Conservation (phyloP, 257 asterid species). For the Ligustrum vulgare region DNA sequence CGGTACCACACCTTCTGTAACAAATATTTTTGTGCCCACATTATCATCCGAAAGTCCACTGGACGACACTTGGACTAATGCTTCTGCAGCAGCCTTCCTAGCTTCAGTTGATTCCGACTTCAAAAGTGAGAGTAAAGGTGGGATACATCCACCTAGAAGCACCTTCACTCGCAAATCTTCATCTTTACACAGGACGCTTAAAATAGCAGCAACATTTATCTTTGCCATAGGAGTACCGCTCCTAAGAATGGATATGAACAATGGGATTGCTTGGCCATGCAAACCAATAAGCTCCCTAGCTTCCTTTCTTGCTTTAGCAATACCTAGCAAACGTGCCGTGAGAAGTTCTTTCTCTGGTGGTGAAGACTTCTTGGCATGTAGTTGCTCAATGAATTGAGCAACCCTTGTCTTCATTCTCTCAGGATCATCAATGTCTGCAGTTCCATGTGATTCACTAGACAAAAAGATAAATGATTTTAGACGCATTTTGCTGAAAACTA, state of each 20-base stretch:
- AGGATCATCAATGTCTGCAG: not conserved
- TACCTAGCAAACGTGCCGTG: conserved; percentile 18
- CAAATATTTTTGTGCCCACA: conserved; percentile 77
- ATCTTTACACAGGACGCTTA: conserved; percentile 69
- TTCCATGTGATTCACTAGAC: conserved; percentile 5
- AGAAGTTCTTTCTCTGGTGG: conserved; percentile 17
- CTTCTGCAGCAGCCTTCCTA: conserved; percentile 88
- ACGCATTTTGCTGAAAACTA: not conserved
- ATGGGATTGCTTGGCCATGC: conserved; percentile 19
- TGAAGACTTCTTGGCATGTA: conserved; percentile 13
- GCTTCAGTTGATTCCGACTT: conserved; percentile 68
- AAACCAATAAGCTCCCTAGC: conserved; percentile 17
- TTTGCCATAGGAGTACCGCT: conserved; percentile 19
- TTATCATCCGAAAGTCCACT: conserved; percentile 75
- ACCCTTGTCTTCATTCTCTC: conserved; percentile 11
- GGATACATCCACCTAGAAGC: conserved; percentile 89
- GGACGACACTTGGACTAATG: conserved; percentile 63
- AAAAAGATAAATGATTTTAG: not conserved
- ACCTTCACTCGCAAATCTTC: conserved; percentile 79
- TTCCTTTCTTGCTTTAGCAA: conserved; percentile 23
- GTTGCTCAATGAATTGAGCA: conserved; percentile 20
- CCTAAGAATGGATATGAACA: conserved; percentile 17
- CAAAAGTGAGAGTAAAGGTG: conserved; percentile 75
- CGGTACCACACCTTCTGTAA: conserved; percentile 84
- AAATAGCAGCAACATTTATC: conserved; percentile 64